Base-by-base conservation (phyloP, 345 rosid genomes). In the Diplotaxis tenuifolia region DNA sequence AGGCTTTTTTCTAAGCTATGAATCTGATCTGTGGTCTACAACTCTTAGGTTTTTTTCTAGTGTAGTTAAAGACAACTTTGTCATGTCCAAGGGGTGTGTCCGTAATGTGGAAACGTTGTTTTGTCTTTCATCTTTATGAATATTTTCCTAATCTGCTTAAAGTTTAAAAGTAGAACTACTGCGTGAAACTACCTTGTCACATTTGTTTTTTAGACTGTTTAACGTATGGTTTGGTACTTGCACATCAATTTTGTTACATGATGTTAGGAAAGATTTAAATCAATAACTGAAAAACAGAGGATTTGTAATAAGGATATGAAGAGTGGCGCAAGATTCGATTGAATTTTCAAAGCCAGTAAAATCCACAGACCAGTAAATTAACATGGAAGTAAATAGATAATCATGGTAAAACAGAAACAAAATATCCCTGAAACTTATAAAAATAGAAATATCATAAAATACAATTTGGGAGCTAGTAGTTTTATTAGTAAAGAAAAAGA, bases 401-500 rank as follows among this genome's bases (percentile, higher is more conserved):
- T 56, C 6, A 22, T 11, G 11, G 16, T 54, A 54, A 11, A 5
- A 22, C 5, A 23, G 6, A 15, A 27, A 31, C 1, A 58, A 28
- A 58, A 20, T 50, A 29, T 58, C 21, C 15, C 40, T 57, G 36
- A 27, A n/a, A 57, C 5, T 31, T 58, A 21, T 59, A 31, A 29
- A 59, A 2, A 29, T 18, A 59, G 8, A 29, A 58, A 8, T n/a
- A 27, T 29, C 4, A 58, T 1, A 16, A 65, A 47, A 16, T 54
- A 34, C 15, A 68, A 54, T 21, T 32, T 67, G 60, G 72, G 56
- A 68, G 72, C 32, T 62, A 62, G 40, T 59, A 40, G 12, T 50
- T 50, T 40, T 11, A 38, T 19, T 50, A 56, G 25, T 32, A 38
- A 28, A 7, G 31, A 45, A 11, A 25, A 11, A 18, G 1, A 31